Base-by-base conservation (phyloP, 1,284 basidiomycete genomes). In the Papiliotrema nemorosa region DNA sequence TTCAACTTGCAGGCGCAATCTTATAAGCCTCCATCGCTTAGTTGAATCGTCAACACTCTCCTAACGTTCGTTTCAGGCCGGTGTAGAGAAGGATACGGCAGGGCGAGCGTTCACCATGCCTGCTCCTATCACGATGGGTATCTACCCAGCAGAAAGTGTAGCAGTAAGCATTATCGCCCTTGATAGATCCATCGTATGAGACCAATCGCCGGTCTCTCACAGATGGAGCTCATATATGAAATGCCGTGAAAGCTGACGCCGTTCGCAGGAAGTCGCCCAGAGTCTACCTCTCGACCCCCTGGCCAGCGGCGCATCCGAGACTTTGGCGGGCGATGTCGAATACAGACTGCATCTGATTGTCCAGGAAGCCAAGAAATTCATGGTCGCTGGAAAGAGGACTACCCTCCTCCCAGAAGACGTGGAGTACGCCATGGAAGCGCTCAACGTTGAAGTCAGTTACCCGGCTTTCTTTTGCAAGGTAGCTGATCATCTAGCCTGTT, bases 281-380 rank as follows among this genome's bases (percentile, higher is more conserved):
- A 86, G 87, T 0, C 74, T 97, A 26, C 86, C 86, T 43, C 84
- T 97, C 53, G 78, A 83, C n/a, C 85, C 78, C 40, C 76, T 98
- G 38, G 80, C 88, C 1, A 89, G 93, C 50, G 74, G 81, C 5
- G 87, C 97, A 12, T 87, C 91, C 2, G 84, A 84, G 18, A 81
- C 88, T 0, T 80, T 99, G 16, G 92, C 94, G 2, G 90, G 89
- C 55, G 96, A 99, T 77, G 90, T 97, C 37, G 94, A 98, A 72
- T 97, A 97, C 75, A 81, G 96, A 52, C 83, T 97, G 67, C 91
- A 94, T 70, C 89, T 73, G 37, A 68, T 74, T 26, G 47, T 64
- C 20, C 74, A 94, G 85, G 93, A 97, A 80, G 92, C 94, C 10
- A 84, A 90, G 22, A 88, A 92, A 54, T 98, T 96, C 74, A 97